phyloP scores from a whole-genome alignment of 192 early-diverging fungal species.

The Coemansia sp. region DNA sequence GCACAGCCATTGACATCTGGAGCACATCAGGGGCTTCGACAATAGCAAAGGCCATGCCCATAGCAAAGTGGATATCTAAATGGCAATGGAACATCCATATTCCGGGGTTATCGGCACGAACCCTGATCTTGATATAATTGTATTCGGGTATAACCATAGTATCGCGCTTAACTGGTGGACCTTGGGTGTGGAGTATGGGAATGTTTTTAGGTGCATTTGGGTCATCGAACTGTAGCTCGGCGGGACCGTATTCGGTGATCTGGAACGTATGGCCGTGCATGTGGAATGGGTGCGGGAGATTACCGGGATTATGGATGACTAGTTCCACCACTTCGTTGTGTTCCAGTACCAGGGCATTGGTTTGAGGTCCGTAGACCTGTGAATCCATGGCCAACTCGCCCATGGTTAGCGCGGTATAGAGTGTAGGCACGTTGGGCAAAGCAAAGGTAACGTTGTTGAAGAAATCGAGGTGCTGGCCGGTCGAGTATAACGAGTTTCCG shows the following conservation, averaged over 20 bases:
- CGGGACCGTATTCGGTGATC: constrained; percentile 50
- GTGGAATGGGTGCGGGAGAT: constrained; percentile 72
- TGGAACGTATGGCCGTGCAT: constrained; percentile 85
- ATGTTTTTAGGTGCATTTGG: constrained; percentile 15
- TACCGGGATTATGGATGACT: constrained; percentile 68
- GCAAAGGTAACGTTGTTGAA: constrained; percentile 73
- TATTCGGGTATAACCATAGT: constrained; percentile 61
- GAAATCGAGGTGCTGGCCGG: constrained; percentile 69
- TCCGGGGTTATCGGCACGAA: constrained; percentile 76
- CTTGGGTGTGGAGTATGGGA: constrained; percentile 66
- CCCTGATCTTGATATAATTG: constrained; percentile 64
- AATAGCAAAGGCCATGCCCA: constrained; percentile 68
- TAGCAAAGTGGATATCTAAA: constrained; percentile 54
- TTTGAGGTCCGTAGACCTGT: constrained; percentile 64
- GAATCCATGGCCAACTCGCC: constrained; percentile 55
- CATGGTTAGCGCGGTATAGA: constrained; percentile 64
- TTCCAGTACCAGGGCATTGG: constrained; percentile 59
- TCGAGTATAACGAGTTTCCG: constrained; percentile 57
- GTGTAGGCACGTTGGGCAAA: constrained; percentile 61
- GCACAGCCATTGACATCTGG: constrained; percentile 47
- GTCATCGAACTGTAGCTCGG: constrained; percentile 55
- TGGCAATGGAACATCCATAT: constrained; percentile 86
- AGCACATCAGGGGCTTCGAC: constrained; percentile 66
- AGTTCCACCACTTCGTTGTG: constrained; percentile 67
- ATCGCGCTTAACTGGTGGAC: constrained; percentile 61